Evolutionary conservation across 345 rosid genomes (phyloP), one percentile per base, ranked within the genome.

Genomic region (Acer negundo): DNA sequence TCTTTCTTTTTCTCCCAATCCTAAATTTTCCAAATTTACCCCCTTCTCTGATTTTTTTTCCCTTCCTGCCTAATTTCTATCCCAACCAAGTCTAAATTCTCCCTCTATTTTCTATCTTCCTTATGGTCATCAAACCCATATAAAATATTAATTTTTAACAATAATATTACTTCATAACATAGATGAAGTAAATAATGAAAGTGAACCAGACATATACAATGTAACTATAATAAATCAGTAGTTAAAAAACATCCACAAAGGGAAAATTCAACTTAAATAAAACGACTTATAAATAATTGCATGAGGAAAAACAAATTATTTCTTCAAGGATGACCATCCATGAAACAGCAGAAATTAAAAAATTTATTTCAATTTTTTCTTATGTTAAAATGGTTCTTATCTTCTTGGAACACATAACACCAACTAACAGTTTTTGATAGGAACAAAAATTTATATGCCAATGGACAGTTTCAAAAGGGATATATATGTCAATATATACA

Each of bases 401-500:
- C 64, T 59, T 44, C 64, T 23, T 23, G 62, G 17, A 74, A 46
- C 69, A 68, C 73, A 51, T 19, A 73, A 73, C 46, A n/a, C 53
- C 51, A 67, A 67, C 42, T 6, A 28, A 55, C 51, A 40, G 17
- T 73, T 68, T 75, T 31, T 23, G 71, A 40, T 16, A 5, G 20
- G 58, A 53, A 53, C 58, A 53, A 53, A 53, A 53, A 53, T 4
- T 59, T 22, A 59, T 59, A 71, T 26, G 17, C 62, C 55, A 59
- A 67, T 62, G 2, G 35, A 58, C 61, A 42, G 19, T 74, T 69
- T 78, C 44, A 22, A 9, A 59, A 2, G 72, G 24, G 38, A 75
- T 26, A 79, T 38, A 28, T 16, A 69, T 1, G 63, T 75, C 24
- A 49, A 67, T n/a, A 38, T 55, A 49, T 75, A 89, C 96, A 23